Evolutionary conservation across 768 basidiomycete genomes (phyloP), one percentile per base, ranked within the genome.

Genomic region (Podaxis sp.): DNA sequence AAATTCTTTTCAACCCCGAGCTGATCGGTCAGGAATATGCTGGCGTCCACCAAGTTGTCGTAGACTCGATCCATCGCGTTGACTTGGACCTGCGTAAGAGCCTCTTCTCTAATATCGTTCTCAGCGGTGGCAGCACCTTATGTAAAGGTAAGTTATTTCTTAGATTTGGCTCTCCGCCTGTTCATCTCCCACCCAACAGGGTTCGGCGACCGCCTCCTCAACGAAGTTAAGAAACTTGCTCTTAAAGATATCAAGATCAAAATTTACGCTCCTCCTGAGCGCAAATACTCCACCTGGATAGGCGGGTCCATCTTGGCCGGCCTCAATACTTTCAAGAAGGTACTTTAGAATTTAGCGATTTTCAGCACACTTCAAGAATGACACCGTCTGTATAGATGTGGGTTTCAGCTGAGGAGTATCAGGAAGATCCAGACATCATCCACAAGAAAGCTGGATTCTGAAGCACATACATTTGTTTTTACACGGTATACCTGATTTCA

Each of bases 351-450:
- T 27, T 50, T 27, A 55, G 54, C 50, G 44, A 58, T 65, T 57
- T 27, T 25, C 57, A 58, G 32, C 54, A 21, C 65, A 52, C 61
- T 61, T 59, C 57, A 50, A 44, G 56, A 64, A 53, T 51, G 32
- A 57, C 38, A 59, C 16, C 60, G 48, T 44, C 57, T 59, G 40
- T n/a, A 18, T 27, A 97, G 94, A 98, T 99, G 96, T 99, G 97
- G 96, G 93, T 99, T 54, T 95, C 94, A 50, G 95, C 95, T 40
- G 96, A 99, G 74, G 97, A 98, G 75, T 98, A 98, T 71, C 94
- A 97, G 74, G 96, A 99, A 74, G 96, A 98, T 75, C 95, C 96
- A 57, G 95, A 98, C 69, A 91, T 98, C 69, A 98, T 98, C 69
- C 95, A 97, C 76, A 95, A 93, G 76, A 96, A 96, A 75, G 82